A percentile compares a stretch with the other conserved stretches of the same genome.
Conservation (phyloP, 495 filamentous ascomycete species). For the Geopyxis carbonaria region DNA sequence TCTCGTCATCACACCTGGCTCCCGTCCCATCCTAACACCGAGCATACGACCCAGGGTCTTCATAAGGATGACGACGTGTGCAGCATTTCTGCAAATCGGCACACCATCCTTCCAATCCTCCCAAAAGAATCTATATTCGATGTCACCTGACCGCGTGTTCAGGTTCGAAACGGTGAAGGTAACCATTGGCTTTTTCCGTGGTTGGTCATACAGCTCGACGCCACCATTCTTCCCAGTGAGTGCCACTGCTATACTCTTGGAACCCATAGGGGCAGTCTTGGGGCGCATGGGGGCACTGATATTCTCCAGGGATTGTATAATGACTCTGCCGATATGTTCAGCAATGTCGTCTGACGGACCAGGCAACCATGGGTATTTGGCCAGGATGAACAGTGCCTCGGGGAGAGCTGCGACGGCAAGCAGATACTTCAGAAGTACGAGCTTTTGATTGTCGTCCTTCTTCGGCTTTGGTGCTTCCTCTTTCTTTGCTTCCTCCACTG, state of each 20-base stretch:
- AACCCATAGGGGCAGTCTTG: slow-evolving; percentile 24
- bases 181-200: slow-evolving; percentile 22
- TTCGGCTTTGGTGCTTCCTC: slow-evolving; percentile 33
- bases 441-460: slow-evolving; percentile 80
- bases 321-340: slow-evolving; percentile 64
- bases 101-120: slow-evolving; percentile 93
- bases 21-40: slow-evolving; percentile 74
- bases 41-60: slow-evolving; percentile 67
- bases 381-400: slow-evolving; percentile 82
- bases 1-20: slow-evolving; percentile 58
- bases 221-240: slow-evolving; percentile 10
- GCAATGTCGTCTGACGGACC: slow-evolving; percentile 64
- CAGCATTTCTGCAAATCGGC: slow-evolving; percentile 72
- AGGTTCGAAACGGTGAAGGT: slow-evolving; percentile 23
- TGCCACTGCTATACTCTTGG: slow-evolving; percentile 15
- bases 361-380: slow-evolving; percentile 77
- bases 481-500: slow-evolving; percentile 19
- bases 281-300: slow-evolving; percentile 43
- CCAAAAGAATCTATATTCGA: slow-evolving; percentile 75
- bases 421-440: slow-evolving; percentile 63
- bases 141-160: slow-evolving; percentile 21
- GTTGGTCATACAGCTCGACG: slow-evolving; percentile 16
- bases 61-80: slow-evolving; percentile 80
- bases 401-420: slow-evolving; percentile 84
- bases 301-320: slow-evolving; percentile 58